A percentile compares a stretch with the other conserved stretches of the same genome.
phyloP scores from a whole-genome alignment of 2,329 filamentous ascomycete species.

The Plectosphaerella sp. region DNA sequence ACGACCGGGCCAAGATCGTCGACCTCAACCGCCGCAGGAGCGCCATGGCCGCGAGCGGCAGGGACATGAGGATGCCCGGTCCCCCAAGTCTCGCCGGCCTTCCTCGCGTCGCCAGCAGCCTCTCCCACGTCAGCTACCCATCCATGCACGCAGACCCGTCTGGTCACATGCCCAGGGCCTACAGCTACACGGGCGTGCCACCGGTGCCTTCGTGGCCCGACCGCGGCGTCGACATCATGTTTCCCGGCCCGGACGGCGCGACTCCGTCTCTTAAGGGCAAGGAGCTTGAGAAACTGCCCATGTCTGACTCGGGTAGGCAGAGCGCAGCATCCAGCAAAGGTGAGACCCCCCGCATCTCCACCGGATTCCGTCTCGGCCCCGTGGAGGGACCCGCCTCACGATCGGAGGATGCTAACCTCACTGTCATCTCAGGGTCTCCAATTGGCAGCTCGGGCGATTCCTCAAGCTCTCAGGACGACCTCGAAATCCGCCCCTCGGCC shows the following conservation, averaged over 20 bases:
- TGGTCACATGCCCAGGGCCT: constrained; percentile 33
- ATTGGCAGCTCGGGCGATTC: constrained; percentile 31
- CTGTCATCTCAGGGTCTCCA: constrained; percentile 14
- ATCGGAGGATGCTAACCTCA: too few relatives aligned
- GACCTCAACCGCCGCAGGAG: constrained; percentile 47
- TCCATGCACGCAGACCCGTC: constrained; percentile 32
- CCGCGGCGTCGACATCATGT: constrained; percentile 23
- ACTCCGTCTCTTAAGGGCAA: constrained; percentile 35
- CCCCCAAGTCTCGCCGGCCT: constrained; percentile 7
- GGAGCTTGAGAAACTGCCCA: constrained; percentile 28
- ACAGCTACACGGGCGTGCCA: constrained; percentile 37
- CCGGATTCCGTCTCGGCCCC: too few relatives aligned
- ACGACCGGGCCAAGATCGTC: constrained; percentile 41
- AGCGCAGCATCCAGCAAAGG: constrained; percentile 34
- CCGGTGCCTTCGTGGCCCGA: constrained; percentile 19
- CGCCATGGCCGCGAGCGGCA: constrained; percentile 37
- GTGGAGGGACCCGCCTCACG: too few relatives aligned
- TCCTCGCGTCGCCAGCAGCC: constrained; percentile 42
- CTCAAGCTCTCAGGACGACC: constrained; percentile 32
- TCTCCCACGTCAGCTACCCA: constrained; percentile 44
- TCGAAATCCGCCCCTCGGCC: constrained; percentile 29
- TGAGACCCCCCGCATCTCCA: constrained; percentile 7
- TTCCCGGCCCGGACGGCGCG: constrained; percentile 19
- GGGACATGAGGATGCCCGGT: constrained; percentile 31
- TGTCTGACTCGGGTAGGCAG: constrained; percentile 24